These are phyloP conservation scores for Coniosporium tulheliwenetii DNA, from an alignment of 2,329 filamentous ascomycete genomes.

Conservation along the genomic window DNA sequence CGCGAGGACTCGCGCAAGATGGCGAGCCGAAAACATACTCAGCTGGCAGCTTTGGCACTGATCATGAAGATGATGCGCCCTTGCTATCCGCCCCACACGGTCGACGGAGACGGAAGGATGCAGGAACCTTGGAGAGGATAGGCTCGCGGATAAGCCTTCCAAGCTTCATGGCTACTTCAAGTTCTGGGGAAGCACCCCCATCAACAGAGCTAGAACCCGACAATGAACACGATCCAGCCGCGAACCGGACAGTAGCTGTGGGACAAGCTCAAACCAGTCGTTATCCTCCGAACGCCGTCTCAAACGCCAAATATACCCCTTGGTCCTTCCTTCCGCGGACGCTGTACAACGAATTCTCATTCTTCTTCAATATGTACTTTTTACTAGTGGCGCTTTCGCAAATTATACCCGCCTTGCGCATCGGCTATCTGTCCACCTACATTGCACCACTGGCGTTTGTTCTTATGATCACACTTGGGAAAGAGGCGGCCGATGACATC, in stretches of 20 bases:
- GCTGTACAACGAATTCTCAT: conserved; percentile 96
- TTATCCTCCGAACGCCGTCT: conserved; percentile 82
- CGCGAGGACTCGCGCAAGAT: conserved; percentile 48
- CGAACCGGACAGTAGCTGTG: conserved; percentile 61
- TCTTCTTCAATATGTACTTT: conserved; percentile 99
- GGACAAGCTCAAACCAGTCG: conserved; percentile 57
- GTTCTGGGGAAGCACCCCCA: conserved; percentile 2
- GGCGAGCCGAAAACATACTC: conserved; percentile 41
- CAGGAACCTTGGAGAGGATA: conserved; percentile 26
- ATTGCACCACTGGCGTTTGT: conserved; percentile 87
- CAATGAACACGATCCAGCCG: conserved; percentile 40
- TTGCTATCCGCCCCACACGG: conserved; percentile 36
- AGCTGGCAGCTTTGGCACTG: conserved; percentile 39
- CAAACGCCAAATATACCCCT: conserved; percentile 94
- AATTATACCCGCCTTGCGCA: conserved; percentile 73
- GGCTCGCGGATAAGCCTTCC: conserved; percentile 46
- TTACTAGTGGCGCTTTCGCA: conserved; percentile 88
- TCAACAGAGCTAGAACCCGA: conserved; percentile 24
- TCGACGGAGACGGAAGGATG: conserved; percentile 3
- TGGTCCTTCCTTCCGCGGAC: conserved; percentile 89
- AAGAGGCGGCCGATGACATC: conserved; percentile 92
- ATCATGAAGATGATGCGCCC: conserved; percentile 54
- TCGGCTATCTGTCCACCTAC: conserved; percentile 91
- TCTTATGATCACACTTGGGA: conserved; percentile 78
- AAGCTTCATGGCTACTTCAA: conserved; percentile 39